Percentiles rank a stretch among this genome's conserved stretches.
phyloP scores from a whole-genome alignment of 2,329 filamentous ascomycete species.

The Chrysoporthe austroafricana region DNA sequence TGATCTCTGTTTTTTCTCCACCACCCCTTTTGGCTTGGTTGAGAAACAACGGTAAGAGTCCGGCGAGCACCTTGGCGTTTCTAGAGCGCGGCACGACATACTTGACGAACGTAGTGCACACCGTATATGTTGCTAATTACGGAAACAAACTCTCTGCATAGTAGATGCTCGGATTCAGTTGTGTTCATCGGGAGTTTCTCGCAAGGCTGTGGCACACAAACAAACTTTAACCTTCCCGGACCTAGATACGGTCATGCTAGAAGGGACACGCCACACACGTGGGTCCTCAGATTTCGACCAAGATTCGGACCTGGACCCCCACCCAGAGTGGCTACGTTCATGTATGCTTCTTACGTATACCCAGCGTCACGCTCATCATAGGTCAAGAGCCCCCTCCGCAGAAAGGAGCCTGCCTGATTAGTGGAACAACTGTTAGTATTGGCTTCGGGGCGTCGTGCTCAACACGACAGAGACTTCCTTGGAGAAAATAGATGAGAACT shows the following conservation, averaged over 20 bases:
- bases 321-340: not conserved
- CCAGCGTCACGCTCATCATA: not conserved
- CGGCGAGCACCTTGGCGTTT: no score
- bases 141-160: not conserved
- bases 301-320: not conserved
- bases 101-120: no score
- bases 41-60: no score
- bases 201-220: not conserved
- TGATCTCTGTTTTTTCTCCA: not conserved
- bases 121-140: no score
- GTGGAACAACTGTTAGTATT: not conserved
- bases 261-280: not conserved
- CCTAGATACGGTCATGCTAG: not conserved
- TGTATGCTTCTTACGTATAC: constrained; percentile 5
- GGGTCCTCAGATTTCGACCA: not conserved
- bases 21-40: no score
- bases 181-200: not conserved
- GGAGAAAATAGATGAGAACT: not conserved
- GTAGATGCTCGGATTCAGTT: not conserved
- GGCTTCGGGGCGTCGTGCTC: not conserved
- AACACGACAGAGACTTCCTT: not conserved
- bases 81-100: no score
- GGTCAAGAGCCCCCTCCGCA: not conserved
- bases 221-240: not conserved
- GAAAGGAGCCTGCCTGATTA: not conserved